These are phyloP conservation scores for Elongisporangium undulatum DNA, from an alignment of 352 stramenopile species.

Conservation along the genomic window DNA sequence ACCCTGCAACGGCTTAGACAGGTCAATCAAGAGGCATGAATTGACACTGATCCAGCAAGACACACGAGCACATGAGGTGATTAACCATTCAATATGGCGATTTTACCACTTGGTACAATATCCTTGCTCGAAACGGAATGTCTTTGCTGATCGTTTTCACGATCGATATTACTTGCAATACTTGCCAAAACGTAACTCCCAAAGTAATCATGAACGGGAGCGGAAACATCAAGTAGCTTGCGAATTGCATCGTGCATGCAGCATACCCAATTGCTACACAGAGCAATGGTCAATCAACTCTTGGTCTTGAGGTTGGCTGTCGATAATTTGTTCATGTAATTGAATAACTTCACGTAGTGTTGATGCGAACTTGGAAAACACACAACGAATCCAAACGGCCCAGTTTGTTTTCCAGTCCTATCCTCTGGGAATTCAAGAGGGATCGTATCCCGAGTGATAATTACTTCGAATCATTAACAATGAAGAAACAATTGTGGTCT, in stretches of 20 bases:
- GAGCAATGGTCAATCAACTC: constrained; percentile 12
- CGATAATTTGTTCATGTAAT: constrained; percentile 8
- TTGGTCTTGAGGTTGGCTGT: no score
- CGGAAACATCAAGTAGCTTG: constrained; percentile 13
- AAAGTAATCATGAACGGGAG: constrained; percentile 21
- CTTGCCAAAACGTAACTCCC: no score
- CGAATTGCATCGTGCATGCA: constrained; percentile 12
- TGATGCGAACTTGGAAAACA: constrained; percentile 9
- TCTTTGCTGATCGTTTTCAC: no score
- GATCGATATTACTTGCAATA: no score
- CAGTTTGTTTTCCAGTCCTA: constrained; percentile 9
- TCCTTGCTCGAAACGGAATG: no score
- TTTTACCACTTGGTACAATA: no score
- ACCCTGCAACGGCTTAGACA: neutral
- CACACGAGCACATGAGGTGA: neutral
- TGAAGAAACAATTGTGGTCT: constrained; percentile 8
- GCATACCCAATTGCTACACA: no score
- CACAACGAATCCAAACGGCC: neutral
- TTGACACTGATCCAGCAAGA: constrained; percentile 3
- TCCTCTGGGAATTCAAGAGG: constrained; percentile 6
- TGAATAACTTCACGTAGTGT: constrained; percentile 9
- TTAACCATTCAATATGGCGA: neutral
- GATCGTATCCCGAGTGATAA: constrained; percentile 8
- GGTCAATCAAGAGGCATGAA: constrained; percentile 3
- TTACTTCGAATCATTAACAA: constrained; percentile 6